These are phyloP conservation scores for Mycena sanguinolenta DNA, from an alignment of 768 basidiomycete species.

Conservation along the genomic window DNA sequence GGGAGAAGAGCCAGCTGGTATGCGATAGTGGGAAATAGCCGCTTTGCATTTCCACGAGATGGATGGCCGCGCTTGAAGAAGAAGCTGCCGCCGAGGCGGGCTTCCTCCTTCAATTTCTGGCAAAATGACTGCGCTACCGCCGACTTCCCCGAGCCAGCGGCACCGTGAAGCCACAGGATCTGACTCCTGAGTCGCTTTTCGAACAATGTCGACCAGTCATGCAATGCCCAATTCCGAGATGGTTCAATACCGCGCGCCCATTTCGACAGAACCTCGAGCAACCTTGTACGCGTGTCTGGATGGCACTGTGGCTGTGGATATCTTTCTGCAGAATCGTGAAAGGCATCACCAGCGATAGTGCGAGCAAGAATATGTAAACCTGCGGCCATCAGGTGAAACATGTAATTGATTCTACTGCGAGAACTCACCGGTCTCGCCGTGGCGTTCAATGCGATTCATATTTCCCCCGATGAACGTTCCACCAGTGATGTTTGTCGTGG, in stretches of 20 bases:
- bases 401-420: neutral
- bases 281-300: too few species aligned
- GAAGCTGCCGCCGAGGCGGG: too few species aligned
- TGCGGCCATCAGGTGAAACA: constrained; percentile 5
- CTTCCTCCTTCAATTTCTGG: too few species aligned
- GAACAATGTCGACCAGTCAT: neutral
- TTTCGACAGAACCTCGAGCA: constrained; percentile 10
- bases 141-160: constrained; percentile 47
- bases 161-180: constrained; percentile 41
- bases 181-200: constrained; percentile 9
- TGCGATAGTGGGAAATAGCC: constrained; percentile 41
- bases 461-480: constrained; percentile 25
- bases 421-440: constrained; percentile 18
- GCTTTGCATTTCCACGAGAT: neutral
- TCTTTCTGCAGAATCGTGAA: too few species aligned
- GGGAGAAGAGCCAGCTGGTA: constrained; percentile 40
- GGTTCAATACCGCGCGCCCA: constrained; percentile 10
- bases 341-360: neutral
- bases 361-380: constrained; percentile 11
- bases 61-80: too few species aligned
- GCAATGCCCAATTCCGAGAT: neutral
- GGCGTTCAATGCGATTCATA: constrained; percentile 12
- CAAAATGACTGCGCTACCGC: too few species aligned
- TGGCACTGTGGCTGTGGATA: too few species aligned
- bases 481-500: too few species aligned